Base-by-base conservation (phyloP, 345 rosid species). In the Geranium rotundifolium region DNA sequence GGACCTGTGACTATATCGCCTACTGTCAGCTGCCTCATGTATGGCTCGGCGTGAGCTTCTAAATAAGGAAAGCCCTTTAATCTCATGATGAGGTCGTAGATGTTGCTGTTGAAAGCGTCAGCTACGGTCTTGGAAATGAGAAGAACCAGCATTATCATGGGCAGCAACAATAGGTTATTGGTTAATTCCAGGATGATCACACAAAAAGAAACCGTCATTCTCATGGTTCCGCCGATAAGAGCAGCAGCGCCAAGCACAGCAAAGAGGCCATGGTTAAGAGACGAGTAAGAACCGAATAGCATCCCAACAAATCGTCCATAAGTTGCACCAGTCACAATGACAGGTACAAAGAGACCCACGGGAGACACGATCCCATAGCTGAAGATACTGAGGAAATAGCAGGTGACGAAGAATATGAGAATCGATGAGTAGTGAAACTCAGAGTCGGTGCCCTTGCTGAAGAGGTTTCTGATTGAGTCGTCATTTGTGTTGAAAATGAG, bases 211-310 rank as follows among this genome's bases (percentile, higher is more conserved):
- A 93, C 92, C 0, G 99, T 93, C 90, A 77, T 85, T 83, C 96
- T 82, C 99, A 90, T 93, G 20, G 99, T 78, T 68, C 99, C 97
- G 5, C 95, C 96, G 16, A 88, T 91, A 70, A 93, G 77, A 18
- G 99, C 84, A 7, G 97, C 91, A 67, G 97, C 97, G 49, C 96
- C 99, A 2, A 93, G 84, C 65, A 88, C 96, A 34, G 96, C 99
- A 64, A 78, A 93, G 54, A 92, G 88, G 59, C 96, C 96, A 7
- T 87, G 85, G 71, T 87, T 79, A 63, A 92, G 95, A 72, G 61
- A 76, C 20, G 87, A 65, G 71, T 67, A 67, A 19, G 88, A 59
- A 29, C 88, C 81, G 54, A 89, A 63, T 64, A 89, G 61, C 93
- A 92, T 89, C 39, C 95, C 95, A 49, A 84, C 88, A 37, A 84